These are phyloP conservation scores for Paulownia fortunei DNA, from an alignment of 257 asterid species.

Conservation along the genomic window DNA sequence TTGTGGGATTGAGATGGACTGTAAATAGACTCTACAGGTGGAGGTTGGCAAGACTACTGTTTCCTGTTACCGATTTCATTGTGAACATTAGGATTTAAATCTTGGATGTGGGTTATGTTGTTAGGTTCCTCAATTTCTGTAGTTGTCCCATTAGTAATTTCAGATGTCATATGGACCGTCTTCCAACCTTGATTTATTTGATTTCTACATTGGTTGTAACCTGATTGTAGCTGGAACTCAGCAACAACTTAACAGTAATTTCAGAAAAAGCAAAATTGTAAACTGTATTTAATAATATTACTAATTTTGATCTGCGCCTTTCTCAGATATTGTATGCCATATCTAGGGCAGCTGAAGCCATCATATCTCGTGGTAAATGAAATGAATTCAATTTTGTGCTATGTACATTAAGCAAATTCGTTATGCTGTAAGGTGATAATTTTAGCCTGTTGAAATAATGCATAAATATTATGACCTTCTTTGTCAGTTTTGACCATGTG, in stretches of 20 bases:
- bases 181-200: not conserved
- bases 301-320: not conserved
- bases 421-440: too few relatives aligned
- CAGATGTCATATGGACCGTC: too few relatives aligned
- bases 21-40: not conserved
- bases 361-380: too few relatives aligned
- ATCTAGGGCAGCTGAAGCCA: too few relatives aligned
- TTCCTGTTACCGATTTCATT: not conserved
- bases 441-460: too few relatives aligned
- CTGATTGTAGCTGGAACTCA: not conserved
- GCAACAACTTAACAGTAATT: not conserved
- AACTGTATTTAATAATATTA: not conserved
- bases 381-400: too few relatives aligned
- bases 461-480: too few relatives aligned
- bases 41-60: not conserved
- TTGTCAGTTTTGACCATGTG: too few relatives aligned
- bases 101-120: not conserved
- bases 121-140: not conserved
- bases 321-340: too few relatives aligned
- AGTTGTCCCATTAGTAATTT: not conserved
- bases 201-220: not conserved
- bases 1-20: not conserved
- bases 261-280: not conserved
- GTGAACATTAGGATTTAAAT: not conserved
- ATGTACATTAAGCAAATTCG: too few relatives aligned